Evolutionary conservation across 1,284 basidiomycete genomes (phyloP), one percentile per base, ranked within the genome.

Genomic region (Phylloboletellus chloephorus): DNA sequence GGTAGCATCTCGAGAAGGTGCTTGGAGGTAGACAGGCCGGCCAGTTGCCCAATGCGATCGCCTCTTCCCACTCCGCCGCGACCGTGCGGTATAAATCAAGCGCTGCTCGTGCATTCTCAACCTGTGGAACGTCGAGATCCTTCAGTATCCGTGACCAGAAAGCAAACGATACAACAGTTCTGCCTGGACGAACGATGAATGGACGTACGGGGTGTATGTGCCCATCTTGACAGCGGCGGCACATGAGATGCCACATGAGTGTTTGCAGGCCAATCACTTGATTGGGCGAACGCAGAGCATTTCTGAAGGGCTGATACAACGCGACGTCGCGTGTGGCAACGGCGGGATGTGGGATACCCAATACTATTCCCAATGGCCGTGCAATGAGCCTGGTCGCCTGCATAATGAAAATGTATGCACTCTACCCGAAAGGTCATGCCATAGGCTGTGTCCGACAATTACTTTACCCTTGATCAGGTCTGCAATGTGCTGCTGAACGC

Each of bases 261-360:
- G 86, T 88, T 53, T 78, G 81, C 22, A 89, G 68, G 22, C 87
- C 84, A 46, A 85, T 66, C 31, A 76, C 60, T 49, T 82, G 79
- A 51, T 79, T 76, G 7, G 78, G 74, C 13, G 73, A 74, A 23
- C 74, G 74, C 36, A 88, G 64, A 1, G 81, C 72, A 41, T 77
- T 81, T 55, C 82, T 73, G 56, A 88, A 88, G 1, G 86, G 85
- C 67, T 79, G 76, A 63, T 87, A 89, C 22, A 89, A 64, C 3
- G 78, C 86, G 31, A 87, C 82, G 52, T 89, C 87, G 41, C 86
- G 75, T n/a, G 86, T 88, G 37, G 72, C 69, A n/a, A 82, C 78
- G 8, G 85, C 83, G 17, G 78, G 75, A 61, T 88, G 86, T 10
- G 83, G 80, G 46, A 89, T 78, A n/a, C 86, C 86, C 38, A 88